phyloP scores from a whole-genome alignment of 108 stramenopile genomes.

The Epipyxis sp. region DNA sequence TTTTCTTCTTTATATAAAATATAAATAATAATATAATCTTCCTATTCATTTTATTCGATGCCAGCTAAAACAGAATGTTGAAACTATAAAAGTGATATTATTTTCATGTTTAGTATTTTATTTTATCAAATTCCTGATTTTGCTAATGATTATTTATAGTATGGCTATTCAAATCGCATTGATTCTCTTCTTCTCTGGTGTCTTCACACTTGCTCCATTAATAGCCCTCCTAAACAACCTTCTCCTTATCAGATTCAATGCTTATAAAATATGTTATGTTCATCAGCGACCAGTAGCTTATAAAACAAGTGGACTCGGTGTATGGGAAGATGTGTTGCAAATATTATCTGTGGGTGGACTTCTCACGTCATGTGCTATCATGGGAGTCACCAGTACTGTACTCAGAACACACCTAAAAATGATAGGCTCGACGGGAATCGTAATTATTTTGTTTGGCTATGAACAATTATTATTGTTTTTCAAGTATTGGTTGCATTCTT shows the following conservation, averaged over 20 bases:
- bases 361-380: conserved; percentile 44
- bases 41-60: too few species aligned
- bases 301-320: conserved; percentile 46
- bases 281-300: conserved; percentile 43
- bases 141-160: conserved; percentile 47
- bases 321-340: conserved; percentile 50
- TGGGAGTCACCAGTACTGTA: conserved; percentile 33
- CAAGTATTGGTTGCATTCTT: conserved; percentile 1
- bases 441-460: neutral
- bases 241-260: neutral
- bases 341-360: conserved; percentile 43
- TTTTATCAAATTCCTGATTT: conserved; percentile 35
- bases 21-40: too few species aligned
- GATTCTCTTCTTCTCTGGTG: neutral
- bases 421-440: neutral
- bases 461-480: conserved; percentile 21
- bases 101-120: conserved; percentile 43
- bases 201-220: conserved; percentile 22
- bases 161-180: conserved; percentile 42
- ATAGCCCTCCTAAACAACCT: conserved; percentile 18
- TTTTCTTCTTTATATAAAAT: too few species aligned
- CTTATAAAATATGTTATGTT: neutral
- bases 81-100: too few species aligned
- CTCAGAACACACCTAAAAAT: neutral
- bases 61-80: too few species aligned